Evolutionary conservation across 768 basidiomycete species (phyloP).

Genomic region (Russula brevipes): DNA sequence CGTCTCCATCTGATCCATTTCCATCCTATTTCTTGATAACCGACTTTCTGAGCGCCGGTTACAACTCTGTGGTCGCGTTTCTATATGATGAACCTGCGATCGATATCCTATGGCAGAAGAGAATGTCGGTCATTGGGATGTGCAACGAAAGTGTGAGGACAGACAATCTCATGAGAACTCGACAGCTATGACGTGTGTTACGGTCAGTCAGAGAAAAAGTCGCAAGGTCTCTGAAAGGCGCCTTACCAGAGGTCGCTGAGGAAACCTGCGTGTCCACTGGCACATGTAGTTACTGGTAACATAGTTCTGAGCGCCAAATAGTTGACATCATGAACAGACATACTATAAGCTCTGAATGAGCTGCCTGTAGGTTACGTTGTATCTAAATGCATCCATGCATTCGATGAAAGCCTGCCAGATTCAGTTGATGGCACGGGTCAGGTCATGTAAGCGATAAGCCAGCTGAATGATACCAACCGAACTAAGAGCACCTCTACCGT

Average conservation of each 20-base stretch:
- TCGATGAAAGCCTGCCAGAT: conserved; percentile 7
- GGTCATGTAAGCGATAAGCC: background rate
- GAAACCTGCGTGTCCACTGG: background rate
- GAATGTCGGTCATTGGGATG: background rate
- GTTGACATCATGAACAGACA: background rate
- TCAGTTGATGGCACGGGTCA: background rate
- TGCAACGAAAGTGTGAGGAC: background rate
- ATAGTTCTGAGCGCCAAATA: background rate
- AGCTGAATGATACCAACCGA: background rate
- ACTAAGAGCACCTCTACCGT: background rate
- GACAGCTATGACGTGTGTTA: conserved; percentile 3
- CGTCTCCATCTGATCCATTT: too few species aligned
- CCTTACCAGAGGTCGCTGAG: conserved; percentile 2
- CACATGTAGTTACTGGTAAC: background rate
- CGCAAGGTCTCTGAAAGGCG: background rate
- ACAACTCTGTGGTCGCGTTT: too few species aligned
- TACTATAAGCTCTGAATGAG: background rate
- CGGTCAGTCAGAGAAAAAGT: background rate
- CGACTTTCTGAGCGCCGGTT: too few species aligned
- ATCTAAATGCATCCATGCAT: background rate
- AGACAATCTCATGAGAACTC: background rate
- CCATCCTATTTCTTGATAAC: too few species aligned
- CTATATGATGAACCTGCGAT: background rate
- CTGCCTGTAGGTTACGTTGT: background rate
- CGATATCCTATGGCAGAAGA: background rate